Base-by-base conservation (phyloP, 176 grass and related monocot genomes). In the Oryza punctata region DNA sequence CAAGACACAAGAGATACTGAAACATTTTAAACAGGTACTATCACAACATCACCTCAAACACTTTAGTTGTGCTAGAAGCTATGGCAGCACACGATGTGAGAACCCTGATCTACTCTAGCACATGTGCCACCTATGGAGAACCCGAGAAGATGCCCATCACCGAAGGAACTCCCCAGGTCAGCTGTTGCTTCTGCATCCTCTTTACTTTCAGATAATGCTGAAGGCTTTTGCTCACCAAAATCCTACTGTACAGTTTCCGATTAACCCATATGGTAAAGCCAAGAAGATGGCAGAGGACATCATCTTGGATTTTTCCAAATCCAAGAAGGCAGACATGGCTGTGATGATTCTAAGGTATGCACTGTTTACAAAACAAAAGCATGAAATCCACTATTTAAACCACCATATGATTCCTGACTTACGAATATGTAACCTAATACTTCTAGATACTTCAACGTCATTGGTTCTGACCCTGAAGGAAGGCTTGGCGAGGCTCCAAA, bases 271-370 rank as follows among this genome's bases (percentile, higher is more conserved):
- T 44, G 94, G 94, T 10, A 97, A 97, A 80, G 94, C 94, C 70
- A 97, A 97, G 80, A 97, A 97, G 87, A 97, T 97, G 94, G 88
- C 94, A 37, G 94, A 97, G 83, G 94, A 97, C 81, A 97, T 97
- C 45, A 97, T 97, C 89, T 84, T 97, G 67, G 94, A 97, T 78
- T 97, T 94, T 66, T 88, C 94, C 24, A 97, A 92, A 75, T 90
- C 92, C 18, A 97, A 82, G 84, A 90, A 87, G 80, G 84, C 85
- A 72, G 81, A 91, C 71, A 86, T 97, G 85, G 92, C 94, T 45
- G 88, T 97, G 52, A 97, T 97, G 94, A 91, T 97, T 87, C 69
- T 97, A 83, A 94, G 94, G 94, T 94, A 68, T 3, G 72, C 73
- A 59, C 26, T 12, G 14, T 27, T 52, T 33, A 76, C 35, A 19